These are phyloP conservation scores for Tremella yokohamensis DNA, from an alignment of 768 basidiomycete genomes.

Conservation along the genomic window DNA sequence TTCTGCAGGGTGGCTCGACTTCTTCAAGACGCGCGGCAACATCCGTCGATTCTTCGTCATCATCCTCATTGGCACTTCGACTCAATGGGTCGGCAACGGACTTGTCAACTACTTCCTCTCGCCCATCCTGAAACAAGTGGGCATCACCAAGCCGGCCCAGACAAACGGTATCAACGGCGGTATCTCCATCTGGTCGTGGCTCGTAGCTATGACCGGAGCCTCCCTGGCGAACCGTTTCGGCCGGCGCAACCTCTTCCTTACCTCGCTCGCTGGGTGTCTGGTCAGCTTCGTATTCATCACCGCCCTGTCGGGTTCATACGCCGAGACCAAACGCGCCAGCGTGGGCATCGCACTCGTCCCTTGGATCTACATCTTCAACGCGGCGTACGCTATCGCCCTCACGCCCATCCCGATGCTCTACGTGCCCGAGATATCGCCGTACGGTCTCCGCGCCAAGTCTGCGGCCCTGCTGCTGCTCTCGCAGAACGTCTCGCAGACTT, in stretches of 20 bases:
- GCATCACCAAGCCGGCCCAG: slow-evolving; percentile 36
- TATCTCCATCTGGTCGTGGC: slow-evolving; percentile 31
- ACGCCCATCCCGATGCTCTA: slow-evolving; percentile 33
- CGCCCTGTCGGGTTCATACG: slow-evolving; percentile 15
- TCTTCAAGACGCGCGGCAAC: slow-evolving; percentile 67
- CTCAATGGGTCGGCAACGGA: slow-evolving; percentile 32
- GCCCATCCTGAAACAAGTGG: slow-evolving; percentile 34
- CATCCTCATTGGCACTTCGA: slow-evolving; percentile 21
- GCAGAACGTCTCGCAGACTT: slow-evolving; percentile 27
- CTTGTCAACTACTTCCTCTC: slow-evolving; percentile 37
- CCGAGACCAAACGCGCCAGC: too few relatives aligned
- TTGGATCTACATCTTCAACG: slow-evolving; percentile 47
- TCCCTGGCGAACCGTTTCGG: slow-evolving; percentile 43
- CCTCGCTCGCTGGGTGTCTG: slow-evolving; percentile 43
- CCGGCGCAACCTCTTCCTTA: slow-evolving; percentile 51
- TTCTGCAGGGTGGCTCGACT: slow-evolving; percentile 53
- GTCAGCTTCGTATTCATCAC: slow-evolving; percentile 49
- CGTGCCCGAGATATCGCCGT: slow-evolving; percentile 40
- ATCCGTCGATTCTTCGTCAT: slow-evolving; percentile 52
- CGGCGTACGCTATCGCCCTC: slow-evolving; percentile 37
- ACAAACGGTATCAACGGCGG: slow-evolving; percentile 44
- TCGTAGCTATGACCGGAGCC: slow-evolving; percentile 16
- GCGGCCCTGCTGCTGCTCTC: slow-evolving; percentile 26
- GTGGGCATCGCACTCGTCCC: slow-evolving; percentile 49
- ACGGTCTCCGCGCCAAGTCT: slow-evolving; percentile 36